These are phyloP conservation scores for Aureobasidium namibiae DNA, from an alignment of 2,329 filamentous ascomycete genomes.

Conservation along the genomic window DNA sequence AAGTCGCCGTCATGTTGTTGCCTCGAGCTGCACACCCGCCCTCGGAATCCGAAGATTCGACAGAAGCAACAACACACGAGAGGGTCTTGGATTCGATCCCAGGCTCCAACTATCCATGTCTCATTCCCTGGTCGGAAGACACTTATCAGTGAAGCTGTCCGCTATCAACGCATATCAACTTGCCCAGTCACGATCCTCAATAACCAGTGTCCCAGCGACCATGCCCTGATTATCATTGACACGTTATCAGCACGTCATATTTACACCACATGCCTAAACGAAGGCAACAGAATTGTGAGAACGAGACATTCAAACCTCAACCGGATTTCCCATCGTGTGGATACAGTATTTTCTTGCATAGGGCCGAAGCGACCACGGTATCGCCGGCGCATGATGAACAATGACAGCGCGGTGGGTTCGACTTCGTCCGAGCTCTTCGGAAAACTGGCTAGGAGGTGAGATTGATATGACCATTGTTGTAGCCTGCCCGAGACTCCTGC, in stretches of 20 bases:
- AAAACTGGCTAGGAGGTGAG: background rate
- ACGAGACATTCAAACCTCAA: no score
- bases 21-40: background rate
- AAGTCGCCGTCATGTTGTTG: background rate
- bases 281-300: background rate
- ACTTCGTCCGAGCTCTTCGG: background rate
- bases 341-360: no score
- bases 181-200: background rate
- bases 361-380: background rate
- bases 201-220: background rate
- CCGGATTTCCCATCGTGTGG: no score
- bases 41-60: background rate
- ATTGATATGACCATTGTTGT: background rate
- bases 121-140: background rate
- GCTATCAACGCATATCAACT: background rate
- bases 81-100: background rate
- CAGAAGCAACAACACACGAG: background rate
- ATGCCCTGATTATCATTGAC: background rate
- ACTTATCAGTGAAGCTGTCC: background rate
- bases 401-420: background rate
- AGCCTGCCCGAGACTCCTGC: background rate
- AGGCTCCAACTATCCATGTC: background rate
- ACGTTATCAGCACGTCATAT: background rate
- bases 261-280: background rate
- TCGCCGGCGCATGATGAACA: background rate